Evolutionary conservation across 2,329 filamentous ascomycete species (phyloP).

Genomic region (Didymella pomorum): DNA sequence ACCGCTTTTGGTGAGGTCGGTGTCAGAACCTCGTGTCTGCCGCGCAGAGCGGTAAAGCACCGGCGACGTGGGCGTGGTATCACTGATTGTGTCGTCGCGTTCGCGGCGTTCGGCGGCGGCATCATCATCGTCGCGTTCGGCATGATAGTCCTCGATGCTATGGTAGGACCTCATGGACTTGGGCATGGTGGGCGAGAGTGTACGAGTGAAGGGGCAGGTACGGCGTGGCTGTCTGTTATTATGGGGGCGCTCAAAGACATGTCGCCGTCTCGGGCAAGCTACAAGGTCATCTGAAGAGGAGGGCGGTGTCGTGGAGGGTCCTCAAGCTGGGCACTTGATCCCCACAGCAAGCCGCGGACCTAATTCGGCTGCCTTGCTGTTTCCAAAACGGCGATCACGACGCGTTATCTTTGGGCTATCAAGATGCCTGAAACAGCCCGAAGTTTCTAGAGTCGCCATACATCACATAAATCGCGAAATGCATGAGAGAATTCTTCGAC

Average conservation of each 20-base stretch:
- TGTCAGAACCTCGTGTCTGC: constrained; percentile 46
- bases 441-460: not conserved
- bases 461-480: not conserved
- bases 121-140: constrained; percentile 46
- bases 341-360: constrained; percentile 22
- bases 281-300: constrained; percentile 38
- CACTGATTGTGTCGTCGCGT: constrained; percentile 43
- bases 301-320: constrained; percentile 33
- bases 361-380: constrained; percentile 17
- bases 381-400: constrained; percentile 12
- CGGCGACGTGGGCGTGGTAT: constrained; percentile 47
- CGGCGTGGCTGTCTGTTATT: constrained; percentile 22
- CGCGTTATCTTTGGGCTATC: constrained; percentile 11
- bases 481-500: constrained; percentile 1
- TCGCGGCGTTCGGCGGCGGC: constrained; percentile 43
- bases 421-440: not conserved
- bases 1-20: constrained; percentile 45
- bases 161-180: constrained; percentile 48
- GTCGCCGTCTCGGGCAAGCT: constrained; percentile 17
- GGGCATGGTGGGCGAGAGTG: constrained; percentile 39
- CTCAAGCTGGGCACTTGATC: constrained; percentile 18
- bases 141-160: constrained; percentile 46
- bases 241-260: constrained; percentile 16
- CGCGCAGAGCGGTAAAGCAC: constrained; percentile 40
- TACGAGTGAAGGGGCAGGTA: constrained; percentile 15